phyloP scores from a whole-genome alignment of 225 moss, liverwort and hornwort species.

The Takakia lepidozioides region DNA sequence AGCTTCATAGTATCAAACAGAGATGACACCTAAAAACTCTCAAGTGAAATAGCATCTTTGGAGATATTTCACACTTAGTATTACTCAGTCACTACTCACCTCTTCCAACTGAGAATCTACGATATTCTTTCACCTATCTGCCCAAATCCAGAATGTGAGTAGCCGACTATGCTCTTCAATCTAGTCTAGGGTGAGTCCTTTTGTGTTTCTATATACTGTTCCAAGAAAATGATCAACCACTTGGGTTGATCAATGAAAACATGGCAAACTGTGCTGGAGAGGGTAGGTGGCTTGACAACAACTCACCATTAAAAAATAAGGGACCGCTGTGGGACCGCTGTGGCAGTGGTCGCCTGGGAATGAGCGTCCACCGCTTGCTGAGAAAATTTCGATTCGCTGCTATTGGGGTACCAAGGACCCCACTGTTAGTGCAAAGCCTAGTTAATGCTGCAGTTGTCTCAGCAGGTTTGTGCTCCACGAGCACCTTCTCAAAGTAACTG shows the following conservation, averaged over 20 bases:
- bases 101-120: too few relatives aligned
- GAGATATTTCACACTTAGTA: too few relatives aligned
- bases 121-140: too few relatives aligned
- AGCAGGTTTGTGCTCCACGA: conserved; percentile 83
- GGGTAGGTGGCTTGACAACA: conserved; percentile 38
- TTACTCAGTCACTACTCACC: too few relatives aligned
- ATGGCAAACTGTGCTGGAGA: conserved; percentile 88
- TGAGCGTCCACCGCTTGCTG: too few relatives aligned
- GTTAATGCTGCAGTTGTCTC: conserved; percentile 84
- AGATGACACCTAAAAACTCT: too few relatives aligned
- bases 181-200: conserved; percentile 79
- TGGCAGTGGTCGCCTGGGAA: too few relatives aligned
- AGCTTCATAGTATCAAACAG: too few relatives aligned
- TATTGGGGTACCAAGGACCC: conserved; percentile 20
- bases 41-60: too few relatives aligned
- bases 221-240: conserved; percentile 95
- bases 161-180: too few relatives aligned
- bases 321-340: too few relatives aligned
- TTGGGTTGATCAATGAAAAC: conserved; percentile 87
- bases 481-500: conserved; percentile 73
- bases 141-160: too few relatives aligned
- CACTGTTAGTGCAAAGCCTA: conserved; percentile 63
- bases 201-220: conserved; percentile 69
- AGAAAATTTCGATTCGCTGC: conserved; percentile 21
- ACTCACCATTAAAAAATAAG: conserved; percentile 38